phyloP scores from a whole-genome alignment of 805 yeast species.

The Ogataea saltuana region DNA sequence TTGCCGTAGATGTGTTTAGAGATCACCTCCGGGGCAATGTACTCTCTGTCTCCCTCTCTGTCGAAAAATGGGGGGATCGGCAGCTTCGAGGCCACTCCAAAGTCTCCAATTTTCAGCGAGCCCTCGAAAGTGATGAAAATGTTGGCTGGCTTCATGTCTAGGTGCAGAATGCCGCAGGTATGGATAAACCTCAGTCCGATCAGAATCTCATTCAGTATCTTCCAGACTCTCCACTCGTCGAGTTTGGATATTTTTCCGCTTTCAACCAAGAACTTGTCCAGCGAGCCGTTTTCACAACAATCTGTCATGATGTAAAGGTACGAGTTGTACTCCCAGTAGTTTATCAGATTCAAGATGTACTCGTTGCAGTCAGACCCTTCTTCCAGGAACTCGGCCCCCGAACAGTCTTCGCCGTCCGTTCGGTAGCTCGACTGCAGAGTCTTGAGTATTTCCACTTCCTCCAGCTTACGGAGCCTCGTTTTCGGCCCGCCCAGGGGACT shows the following conservation, averaged over 20 bases:
- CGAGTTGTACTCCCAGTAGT: conserved; percentile 80
- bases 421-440: conserved; percentile 41
- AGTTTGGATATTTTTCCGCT: conserved; percentile 73
- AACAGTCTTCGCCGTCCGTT: conserved; percentile 21
- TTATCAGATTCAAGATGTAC: conserved; percentile 73
- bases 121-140: conserved; percentile 95
- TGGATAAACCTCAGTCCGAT: conserved; percentile 83
- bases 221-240: conserved; percentile 98
- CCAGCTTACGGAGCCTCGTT: conserved; percentile 60
- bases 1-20: conserved; percentile 79
- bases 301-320: conserved; percentile 91
- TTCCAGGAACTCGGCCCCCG: conserved; percentile 12
- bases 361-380: conserved; percentile 64
- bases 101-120: conserved; percentile 89
- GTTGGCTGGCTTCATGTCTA: conserved; percentile 95
- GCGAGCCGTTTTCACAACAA: conserved; percentile 87
- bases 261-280: conserved; percentile 77
- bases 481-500: conserved; percentile 58
- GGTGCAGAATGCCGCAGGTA: conserved; percentile 70
- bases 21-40: conserved; percentile 95
- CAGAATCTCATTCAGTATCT: conserved; percentile 80
- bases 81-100: conserved; percentile 85
- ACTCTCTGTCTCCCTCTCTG: conserved; percentile 95
- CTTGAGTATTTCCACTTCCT: conserved; percentile 75
- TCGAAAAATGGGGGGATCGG: conserved; percentile 78